These are phyloP conservation scores for Parietichytrium sp. DNA, from an alignment of 108 stramenopile genomes.

Conservation along the genomic window DNA sequence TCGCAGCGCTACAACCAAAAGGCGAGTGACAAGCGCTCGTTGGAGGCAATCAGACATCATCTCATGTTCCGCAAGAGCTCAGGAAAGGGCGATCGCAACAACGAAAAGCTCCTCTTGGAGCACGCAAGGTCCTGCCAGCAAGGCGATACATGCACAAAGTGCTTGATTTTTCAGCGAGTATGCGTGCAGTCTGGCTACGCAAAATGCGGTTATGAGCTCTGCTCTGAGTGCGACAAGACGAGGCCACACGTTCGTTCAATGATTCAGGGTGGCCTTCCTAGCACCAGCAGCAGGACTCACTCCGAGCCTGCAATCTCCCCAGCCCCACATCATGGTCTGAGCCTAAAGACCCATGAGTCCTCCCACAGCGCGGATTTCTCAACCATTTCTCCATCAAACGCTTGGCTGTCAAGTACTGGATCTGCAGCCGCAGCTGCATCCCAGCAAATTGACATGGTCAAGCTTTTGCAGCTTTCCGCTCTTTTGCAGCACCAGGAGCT, in stretches of 20 bases:
- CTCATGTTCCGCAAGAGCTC: slow-evolving; percentile 22
- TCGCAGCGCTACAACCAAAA: background rate
- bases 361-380: too few relatives aligned
- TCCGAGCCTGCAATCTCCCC: too few relatives aligned
- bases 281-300: too few relatives aligned
- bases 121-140: slow-evolving; percentile 1
- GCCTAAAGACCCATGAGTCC: too few relatives aligned
- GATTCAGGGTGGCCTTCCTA: too few relatives aligned
- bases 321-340: too few relatives aligned
- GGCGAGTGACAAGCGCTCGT: background rate
- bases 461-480: too few relatives aligned
- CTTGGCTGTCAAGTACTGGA: too few relatives aligned
- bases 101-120: background rate
- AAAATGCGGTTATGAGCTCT: background rate
- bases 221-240: background rate
- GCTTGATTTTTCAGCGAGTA: slow-evolving; percentile 32
- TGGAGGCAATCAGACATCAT: slow-evolving; percentile 25
- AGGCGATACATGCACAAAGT: slow-evolving; percentile 29
- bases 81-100: background rate
- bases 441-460: too few relatives aligned
- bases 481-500: too few relatives aligned
- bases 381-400: too few relatives aligned
- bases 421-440: too few relatives aligned
- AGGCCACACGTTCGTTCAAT: background rate
- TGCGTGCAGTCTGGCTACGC: slow-evolving; percentile 4